Evolutionary conservation across 148 eudicot species (phyloP), one percentile per base, ranked within the genome.

Genomic region (Chenopodium berlandieri): DNA sequence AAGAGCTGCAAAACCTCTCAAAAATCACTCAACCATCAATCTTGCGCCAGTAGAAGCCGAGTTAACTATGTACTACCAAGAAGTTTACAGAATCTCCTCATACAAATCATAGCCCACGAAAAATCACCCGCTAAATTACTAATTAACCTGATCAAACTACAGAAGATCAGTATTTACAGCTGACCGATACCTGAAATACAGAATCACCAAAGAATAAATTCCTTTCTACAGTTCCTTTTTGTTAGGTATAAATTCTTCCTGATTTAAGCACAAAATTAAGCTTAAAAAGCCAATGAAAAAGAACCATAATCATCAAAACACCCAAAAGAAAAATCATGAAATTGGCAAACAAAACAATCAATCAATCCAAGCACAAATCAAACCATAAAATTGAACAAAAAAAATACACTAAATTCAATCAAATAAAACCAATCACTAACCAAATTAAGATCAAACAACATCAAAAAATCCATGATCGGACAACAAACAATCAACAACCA

Each of bases 81-180:
- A 62, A 62, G 10, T 20, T 20, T 12, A 62, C 23, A 20, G 10
- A 62, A 62, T n/a, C 11, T 9, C 13, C 25, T 22, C 66, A 31
- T 16, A 25, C 23, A 1, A 19, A 68, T 69, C 27, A 79, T n/a
- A 72, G 69, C 69, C 25, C 69, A 20, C 7, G 23, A 71, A 30
- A 72, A 60, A 80, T 79, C 70, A 80, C 46, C 78, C 62, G n/a
- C 4, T 14, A 17, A 80, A n/a, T n/a, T 46, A 44, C 71, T 23
- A 56, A 46, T 58, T 73, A 32, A 40, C 16, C 19, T 71, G 16
- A 71, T 71, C 48, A 44, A 71, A 67, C 71, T 44, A 14, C 20
- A 9, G 1, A 46, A 23, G 5, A 23, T 72, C 52, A 47, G 58
- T 73, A 48, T 48, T 23, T 4, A 71, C 62, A 37, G 22, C 25